Percentiles rank a stretch among this genome's conserved stretches.
Conservation (phyloP, 805 yeast species). For the Saccharomyces paradoxus region DNA sequence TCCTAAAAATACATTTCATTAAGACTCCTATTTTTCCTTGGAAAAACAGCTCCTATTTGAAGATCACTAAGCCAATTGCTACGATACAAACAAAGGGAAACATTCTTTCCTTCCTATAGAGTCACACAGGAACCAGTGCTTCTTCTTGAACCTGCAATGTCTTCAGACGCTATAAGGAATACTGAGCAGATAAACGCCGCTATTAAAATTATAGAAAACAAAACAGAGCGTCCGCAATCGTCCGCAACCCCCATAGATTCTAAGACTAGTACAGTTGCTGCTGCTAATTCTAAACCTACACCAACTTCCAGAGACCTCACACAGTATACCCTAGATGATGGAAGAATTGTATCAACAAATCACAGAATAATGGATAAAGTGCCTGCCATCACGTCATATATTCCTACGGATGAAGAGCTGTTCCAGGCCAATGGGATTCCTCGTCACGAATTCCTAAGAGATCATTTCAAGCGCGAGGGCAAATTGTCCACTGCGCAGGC, state of each 20-base stretch:
- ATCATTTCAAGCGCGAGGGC: constrained; percentile 77
- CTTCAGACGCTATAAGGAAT: constrained; percentile 34
- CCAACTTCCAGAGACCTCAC: constrained; percentile 29
- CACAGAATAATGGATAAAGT: constrained; percentile 47
- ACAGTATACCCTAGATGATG: constrained; percentile 43
- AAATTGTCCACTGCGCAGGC: constrained; percentile 67
- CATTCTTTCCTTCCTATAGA: neutral
- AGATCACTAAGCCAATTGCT: neutral
- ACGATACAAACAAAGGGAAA: neutral
- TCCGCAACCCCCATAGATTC: neutral
- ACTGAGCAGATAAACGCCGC: constrained; percentile 59
- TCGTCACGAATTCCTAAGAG: constrained; percentile 57
- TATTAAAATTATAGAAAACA: constrained; percentile 47
- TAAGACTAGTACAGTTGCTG: neutral
- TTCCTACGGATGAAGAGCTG: constrained; percentile 62
- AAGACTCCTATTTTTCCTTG: neutral
- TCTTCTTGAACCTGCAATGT: neutral
- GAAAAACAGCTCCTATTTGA: neutral
- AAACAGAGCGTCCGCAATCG: constrained; percentile 20
- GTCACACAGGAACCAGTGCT: neutral
- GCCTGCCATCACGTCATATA: constrained; percentile 53
- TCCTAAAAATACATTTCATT: neutral
- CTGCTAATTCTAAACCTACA: neutral
- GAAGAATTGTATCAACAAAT: constrained; percentile 39
- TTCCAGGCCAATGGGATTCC: constrained; percentile 61